phyloP scores from a whole-genome alignment of 805 yeast genomes.

The Wickerhamiella siamensis region DNA sequence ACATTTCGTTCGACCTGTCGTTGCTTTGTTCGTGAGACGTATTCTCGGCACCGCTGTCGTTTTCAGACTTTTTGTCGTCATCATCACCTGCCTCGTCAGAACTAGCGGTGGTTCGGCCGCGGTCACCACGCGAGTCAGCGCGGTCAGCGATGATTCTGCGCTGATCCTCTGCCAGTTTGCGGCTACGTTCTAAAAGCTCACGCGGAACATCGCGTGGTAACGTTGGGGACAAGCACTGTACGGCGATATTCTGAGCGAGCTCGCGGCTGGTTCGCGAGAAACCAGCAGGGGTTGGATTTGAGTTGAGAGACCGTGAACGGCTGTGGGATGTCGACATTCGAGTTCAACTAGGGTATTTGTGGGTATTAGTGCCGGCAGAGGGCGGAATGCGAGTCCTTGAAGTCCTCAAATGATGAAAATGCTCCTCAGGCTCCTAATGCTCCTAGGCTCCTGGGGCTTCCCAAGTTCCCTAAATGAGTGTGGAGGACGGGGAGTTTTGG shows the following conservation, averaged over 20 bases:
- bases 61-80: neutral
- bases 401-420: too few species aligned
- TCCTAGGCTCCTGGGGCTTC: too few species aligned
- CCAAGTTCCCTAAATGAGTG: too few species aligned
- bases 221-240: slow-evolving; percentile 13
- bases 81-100: neutral
- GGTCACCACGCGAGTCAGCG: neutral
- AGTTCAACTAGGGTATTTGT: too few species aligned
- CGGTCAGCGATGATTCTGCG: slow-evolving; percentile 10
- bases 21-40: neutral
- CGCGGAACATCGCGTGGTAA: slow-evolving; percentile 8
- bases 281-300: slow-evolving; percentile 2
- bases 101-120: neutral
- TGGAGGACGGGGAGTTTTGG: too few species aligned
- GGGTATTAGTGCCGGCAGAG: too few species aligned
- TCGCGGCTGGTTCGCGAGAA: neutral
- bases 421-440: too few species aligned
- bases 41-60: neutral
- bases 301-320: neutral
- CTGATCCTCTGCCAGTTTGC: slow-evolving; percentile 12
- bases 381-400: too few species aligned
- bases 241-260: slow-evolving; percentile 9
- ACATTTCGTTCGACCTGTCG: neutral
- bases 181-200: slow-evolving; percentile 8
- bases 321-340: neutral